A percentile compares a stretch with the other conserved stretches of the same genome.
Evolutionary conservation across 2,329 filamentous ascomycete genomes (phyloP).

Genomic region (Allantophomopsis lycopodina): DNA sequence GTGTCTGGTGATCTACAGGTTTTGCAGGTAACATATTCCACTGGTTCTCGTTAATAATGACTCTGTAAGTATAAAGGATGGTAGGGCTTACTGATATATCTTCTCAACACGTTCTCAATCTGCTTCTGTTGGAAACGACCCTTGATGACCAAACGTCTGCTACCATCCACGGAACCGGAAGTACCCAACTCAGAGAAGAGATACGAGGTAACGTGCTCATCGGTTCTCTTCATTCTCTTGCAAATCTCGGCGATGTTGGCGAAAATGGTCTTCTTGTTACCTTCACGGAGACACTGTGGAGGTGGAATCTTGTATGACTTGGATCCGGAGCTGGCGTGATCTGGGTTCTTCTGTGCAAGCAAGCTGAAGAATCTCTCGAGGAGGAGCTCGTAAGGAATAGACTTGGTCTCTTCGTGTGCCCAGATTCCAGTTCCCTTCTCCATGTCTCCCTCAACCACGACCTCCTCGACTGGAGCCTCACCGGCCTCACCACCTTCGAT

Average conservation of each 20-base stretch:
- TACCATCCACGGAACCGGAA: constrained; percentile 87
- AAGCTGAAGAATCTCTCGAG: constrained; percentile 89
- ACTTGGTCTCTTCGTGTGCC: constrained; percentile 15
- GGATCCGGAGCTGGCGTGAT: constrained; percentile 75
- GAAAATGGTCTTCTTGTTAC: constrained; percentile 99
- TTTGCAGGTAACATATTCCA: constrained; percentile 98
- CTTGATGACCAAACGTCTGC: constrained; percentile 90
- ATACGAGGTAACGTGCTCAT: constrained; percentile 95
- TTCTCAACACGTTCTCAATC: constrained; percentile 90
- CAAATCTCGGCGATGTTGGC: constrained; percentile 98
- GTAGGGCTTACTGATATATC: constrained; percentile 69
- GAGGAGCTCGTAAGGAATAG: constrained; percentile 75
- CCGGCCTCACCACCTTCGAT: constrained; percentile 15
- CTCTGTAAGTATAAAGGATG: constrained; percentile 15
- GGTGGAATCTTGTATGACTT: constrained; percentile 99
- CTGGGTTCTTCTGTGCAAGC: constrained; percentile 90
- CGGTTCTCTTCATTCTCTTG: constrained; percentile 97
- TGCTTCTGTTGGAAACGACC: constrained; percentile 99
- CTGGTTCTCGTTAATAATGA: constrained; percentile 12
- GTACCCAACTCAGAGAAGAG: constrained; percentile 97
- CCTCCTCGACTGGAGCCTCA: constrained; percentile 7
- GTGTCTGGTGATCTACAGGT: constrained; percentile 92
- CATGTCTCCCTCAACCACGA: constrained; percentile 17
- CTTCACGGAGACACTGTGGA: constrained; percentile 96
- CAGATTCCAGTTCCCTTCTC: constrained; percentile 19